phyloP scores from a whole-genome alignment of 73 alveolate genomes.

The Paramecium tetraurelia region DNA sequence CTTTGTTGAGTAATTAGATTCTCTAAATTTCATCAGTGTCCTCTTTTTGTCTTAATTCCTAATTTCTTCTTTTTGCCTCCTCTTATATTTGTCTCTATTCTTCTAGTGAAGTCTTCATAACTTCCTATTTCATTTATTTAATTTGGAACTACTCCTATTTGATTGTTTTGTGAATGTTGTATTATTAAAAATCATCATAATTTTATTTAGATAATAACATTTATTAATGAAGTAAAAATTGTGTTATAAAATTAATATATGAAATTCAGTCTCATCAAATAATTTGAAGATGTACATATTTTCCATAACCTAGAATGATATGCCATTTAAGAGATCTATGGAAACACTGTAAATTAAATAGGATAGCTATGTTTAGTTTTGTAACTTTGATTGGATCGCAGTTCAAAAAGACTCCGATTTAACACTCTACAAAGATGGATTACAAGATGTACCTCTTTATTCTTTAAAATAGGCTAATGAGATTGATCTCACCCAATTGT shows the following conservation, averaged over 20 bases:
- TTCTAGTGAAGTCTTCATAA: not conserved
- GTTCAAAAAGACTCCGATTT: not conserved
- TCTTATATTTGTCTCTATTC: not conserved
- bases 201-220: not conserved
- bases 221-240: not conserved
- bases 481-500: not conserved
- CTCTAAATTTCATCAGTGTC: not conserved
- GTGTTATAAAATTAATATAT: not conserved
- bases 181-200: not conserved
- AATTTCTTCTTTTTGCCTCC: not conserved
- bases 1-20: not conserved
- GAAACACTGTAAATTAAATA: not conserved
- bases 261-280: not conserved
- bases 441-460: not conserved
- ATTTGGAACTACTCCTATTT: not conserved
- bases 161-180: not conserved
- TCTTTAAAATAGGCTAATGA: not conserved
- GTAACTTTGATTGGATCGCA: slow-evolving; percentile 1
- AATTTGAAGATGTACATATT: not conserved
- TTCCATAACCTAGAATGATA: not conserved
- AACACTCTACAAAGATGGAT: not conserved
- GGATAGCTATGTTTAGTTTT: not conserved
- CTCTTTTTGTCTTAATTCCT: not conserved
- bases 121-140: not conserved
- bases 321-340: not conserved